phyloP scores from a whole-genome alignment of 371 early-diverging fungal genomes.

The Lichtheimia hyalospora region DNA sequence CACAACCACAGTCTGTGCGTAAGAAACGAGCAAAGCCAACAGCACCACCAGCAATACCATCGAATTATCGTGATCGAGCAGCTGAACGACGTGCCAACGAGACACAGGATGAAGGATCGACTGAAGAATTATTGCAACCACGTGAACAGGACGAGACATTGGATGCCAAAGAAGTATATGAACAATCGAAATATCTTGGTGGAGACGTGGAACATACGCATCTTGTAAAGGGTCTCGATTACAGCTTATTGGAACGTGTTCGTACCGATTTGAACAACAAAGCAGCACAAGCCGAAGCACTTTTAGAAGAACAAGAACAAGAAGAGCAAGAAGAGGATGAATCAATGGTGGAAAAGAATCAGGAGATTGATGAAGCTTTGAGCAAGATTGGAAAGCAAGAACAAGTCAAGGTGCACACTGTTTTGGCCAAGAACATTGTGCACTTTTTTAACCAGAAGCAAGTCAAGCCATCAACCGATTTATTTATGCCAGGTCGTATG shows the following conservation, averaged over 20 bases:
- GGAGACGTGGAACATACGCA: conserved; percentile 88
- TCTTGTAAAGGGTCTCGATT: conserved; percentile 91
- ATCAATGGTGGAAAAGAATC: conserved; percentile 1
- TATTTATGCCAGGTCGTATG: conserved; percentile 81
- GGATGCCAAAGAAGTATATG: conserved; percentile 57
- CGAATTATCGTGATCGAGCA: conserved; percentile 85
- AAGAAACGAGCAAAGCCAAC: conserved; percentile 24
- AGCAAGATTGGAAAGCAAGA: conserved; percentile 10
- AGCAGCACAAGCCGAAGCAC: conserved; percentile 7
- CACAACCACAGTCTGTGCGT: conserved; percentile 40
- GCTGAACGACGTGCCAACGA: conserved; percentile 78
- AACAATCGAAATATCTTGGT: conserved; percentile 87
- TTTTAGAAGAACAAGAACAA: conserved; percentile 9
- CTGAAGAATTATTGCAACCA: conserved; percentile 29
- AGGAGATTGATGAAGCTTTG: conserved; percentile 15
- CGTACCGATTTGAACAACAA: conserved; percentile 35
- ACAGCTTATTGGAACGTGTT: conserved; percentile 70
- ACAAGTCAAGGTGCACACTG: conserved; percentile 15
- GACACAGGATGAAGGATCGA: conserved; percentile 22
- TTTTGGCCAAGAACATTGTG: conserved; percentile 37
- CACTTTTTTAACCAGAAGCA: conserved; percentile 27
- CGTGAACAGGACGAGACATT: conserved; percentile 34
- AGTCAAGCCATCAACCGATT: conserved; percentile 57
- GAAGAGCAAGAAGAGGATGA: conserved; percentile 11
- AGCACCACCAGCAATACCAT: conserved; percentile 4